Percentiles rank a stretch among this genome's conserved stretches.
Conservation (phyloP, 257 asterid genomes). For the Lavandula angustifolia region DNA sequence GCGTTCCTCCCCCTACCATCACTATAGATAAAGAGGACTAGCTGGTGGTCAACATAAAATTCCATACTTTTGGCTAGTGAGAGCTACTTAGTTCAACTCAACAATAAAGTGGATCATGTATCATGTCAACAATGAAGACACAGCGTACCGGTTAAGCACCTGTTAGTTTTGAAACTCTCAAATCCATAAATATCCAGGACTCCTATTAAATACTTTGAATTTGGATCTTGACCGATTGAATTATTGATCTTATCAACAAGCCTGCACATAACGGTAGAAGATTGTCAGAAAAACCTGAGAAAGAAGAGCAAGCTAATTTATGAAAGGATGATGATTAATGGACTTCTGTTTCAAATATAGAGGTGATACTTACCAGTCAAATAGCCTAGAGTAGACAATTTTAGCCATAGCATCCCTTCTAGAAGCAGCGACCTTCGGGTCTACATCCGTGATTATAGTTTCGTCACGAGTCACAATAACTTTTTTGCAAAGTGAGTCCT, state of each 20-base stretch:
- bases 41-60: slow-evolving; percentile 5
- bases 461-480: slow-evolving; percentile 72
- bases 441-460: slow-evolving; percentile 73
- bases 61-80: slow-evolving; percentile 22
- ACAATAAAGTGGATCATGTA: slow-evolving; percentile 31
- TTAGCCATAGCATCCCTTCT: slow-evolving; percentile 96
- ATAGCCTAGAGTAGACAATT: slow-evolving; percentile 79
- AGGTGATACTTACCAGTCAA: slow-evolving; percentile 58
- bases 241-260: slow-evolving; percentile 87
- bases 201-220: slow-evolving; percentile 81
- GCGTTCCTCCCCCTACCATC: slow-evolving; percentile 1
- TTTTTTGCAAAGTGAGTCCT: no score
- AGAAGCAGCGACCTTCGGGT: slow-evolving; percentile 77
- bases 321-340: background rate
- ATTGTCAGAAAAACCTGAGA: no score
- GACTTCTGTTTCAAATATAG: no score
- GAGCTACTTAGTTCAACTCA: slow-evolving; percentile 11
- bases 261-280: slow-evolving; percentile 49
- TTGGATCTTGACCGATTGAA: slow-evolving; percentile 91
- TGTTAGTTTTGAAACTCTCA: slow-evolving; percentile 85
- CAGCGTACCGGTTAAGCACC: slow-evolving; percentile 87
- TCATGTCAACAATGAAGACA: slow-evolving; percentile 41
- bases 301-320: slow-evolving; percentile 21
- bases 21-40: slow-evolving; percentile 7
- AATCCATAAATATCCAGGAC: slow-evolving; percentile 95